Evolutionary conservation across 805 yeast species (phyloP), one percentile per base, ranked within the genome.

Genomic region (Myxozyma udenii): DNA sequence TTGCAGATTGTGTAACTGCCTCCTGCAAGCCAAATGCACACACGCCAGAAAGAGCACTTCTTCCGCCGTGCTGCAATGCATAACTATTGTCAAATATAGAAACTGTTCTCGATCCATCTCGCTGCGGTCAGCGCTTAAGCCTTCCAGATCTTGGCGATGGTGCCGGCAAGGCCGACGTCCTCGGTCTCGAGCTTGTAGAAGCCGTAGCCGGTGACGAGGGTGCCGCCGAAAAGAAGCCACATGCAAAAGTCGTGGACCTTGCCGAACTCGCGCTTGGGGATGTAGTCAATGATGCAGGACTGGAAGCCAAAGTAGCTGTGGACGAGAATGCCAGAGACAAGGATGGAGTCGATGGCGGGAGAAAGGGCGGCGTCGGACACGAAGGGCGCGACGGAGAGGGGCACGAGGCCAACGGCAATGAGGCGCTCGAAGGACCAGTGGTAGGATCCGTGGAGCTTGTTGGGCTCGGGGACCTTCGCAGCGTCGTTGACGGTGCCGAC

Each of bases 401-500:
- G 98, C 22, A 88, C 77, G 67, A 90, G 73, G 9, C 83, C 80
- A 16, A 84, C 68, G 2, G 95, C 76, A 32, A 88, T 71, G 3
- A 79, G 64, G 61, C 87, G 80, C 75, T 91, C 98, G 62, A 83
- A 82, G n/a, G 86, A 74, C 98, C 98, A 91, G 74, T 90, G 98
- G 68, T 80, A 78, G 22, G 95, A 85, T 43, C 98, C 97, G 64
- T 88, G 90, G 45, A 74, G 65, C 59, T 75, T 79, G 64, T 78
- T 74, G 3, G 82, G 67, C 37, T 74, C 69, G 36, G 97, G 97
- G 14, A 80, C 72, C 30, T 73, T 71, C 63, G 77, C 85, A 14
- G 98, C 89, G 57, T 93, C 98, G 69, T 91, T 93, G 44, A 90
- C 95, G 4, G 90, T 81, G n/a, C 97, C 98, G 42, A 83, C 83